Percentiles rank a stretch among this genome's conserved stretches.
phyloP scores from a whole-genome alignment of 371 early-diverging fungal genomes.

The Apophysomyces sp. region DNA sequence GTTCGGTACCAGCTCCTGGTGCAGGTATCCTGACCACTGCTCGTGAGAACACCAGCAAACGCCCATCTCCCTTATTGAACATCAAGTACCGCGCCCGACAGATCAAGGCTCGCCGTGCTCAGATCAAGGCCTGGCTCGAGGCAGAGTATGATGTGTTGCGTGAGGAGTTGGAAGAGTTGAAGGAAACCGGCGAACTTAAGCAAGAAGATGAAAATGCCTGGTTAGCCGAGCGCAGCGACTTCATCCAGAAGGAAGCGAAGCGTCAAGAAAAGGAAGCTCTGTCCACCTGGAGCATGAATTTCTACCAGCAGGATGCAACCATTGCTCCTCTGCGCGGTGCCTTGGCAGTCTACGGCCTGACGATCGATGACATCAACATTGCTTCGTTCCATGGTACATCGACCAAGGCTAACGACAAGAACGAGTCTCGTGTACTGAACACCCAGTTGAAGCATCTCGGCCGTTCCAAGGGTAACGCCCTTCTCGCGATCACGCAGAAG shows the following conservation, averaged over 20 bases:
- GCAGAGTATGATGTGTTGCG: slow-evolving; percentile 73
- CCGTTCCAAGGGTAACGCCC: slow-evolving; percentile 83
- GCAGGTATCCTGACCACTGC: slow-evolving; percentile 96
- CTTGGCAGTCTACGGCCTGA: slow-evolving; percentile 87
- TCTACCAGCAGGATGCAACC: slow-evolving; percentile 79
- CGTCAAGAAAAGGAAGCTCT: slow-evolving; percentile 88
- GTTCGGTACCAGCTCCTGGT: slow-evolving; percentile 95
- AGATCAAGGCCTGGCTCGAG: slow-evolving; percentile 87
- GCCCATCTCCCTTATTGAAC: slow-evolving; percentile 79
- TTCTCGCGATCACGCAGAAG: slow-evolving; percentile 90
- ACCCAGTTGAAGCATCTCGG: slow-evolving; percentile 88
- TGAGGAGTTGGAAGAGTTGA: slow-evolving; percentile 75
- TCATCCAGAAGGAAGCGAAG: slow-evolving; percentile 81
- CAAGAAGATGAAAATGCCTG: slow-evolving; percentile 65
- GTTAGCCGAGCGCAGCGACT: slow-evolving; percentile 76
- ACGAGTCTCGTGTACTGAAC: slow-evolving; percentile 91
- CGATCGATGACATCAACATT: slow-evolving; percentile 92
- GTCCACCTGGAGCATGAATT: slow-evolving; percentile 83
- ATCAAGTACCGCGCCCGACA: slow-evolving; percentile 91
- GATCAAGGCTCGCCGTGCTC: slow-evolving; percentile 74
- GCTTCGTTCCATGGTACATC: slow-evolving; percentile 99
- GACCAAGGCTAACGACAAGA: slow-evolving; percentile 96
- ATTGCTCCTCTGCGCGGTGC: slow-evolving; percentile 94
- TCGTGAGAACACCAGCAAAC: slow-evolving; percentile 69
- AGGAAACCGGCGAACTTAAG: slow-evolving; percentile 58